These are phyloP conservation scores for Russula olivacea DNA, from an alignment of 768 basidiomycete species.

Conservation along the genomic window DNA sequence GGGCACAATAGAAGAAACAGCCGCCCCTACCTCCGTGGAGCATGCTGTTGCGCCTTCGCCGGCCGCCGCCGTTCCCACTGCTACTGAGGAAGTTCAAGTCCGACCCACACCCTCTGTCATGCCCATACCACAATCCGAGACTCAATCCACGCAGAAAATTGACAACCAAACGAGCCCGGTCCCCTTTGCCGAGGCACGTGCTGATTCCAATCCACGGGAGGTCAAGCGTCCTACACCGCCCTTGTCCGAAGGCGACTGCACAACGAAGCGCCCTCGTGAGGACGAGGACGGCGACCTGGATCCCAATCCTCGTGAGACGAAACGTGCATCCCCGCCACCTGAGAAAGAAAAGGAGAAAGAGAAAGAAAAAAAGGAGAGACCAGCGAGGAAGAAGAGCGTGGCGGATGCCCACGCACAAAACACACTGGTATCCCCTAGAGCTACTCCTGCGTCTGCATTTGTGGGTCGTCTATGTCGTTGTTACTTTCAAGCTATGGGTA, in stretches of 20 bases:
- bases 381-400: conserved; percentile 20
- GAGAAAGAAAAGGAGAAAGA: conserved; percentile 25
- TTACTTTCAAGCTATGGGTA: not conserved
- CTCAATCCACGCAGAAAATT: not conserved
- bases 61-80: not conserved
- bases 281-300: conserved; percentile 17
- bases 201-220: conserved; percentile 51
- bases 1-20: not conserved
- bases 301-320: conserved; percentile 38
- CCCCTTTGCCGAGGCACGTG: conserved; percentile 55
- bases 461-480: conserved; percentile 6
- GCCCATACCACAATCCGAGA: not conserved
- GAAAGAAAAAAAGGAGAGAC: conserved; percentile 11
- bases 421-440: conserved; percentile 10
- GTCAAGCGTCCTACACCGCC: conserved; percentile 57
- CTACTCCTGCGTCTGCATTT: conserved; percentile 20
- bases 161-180: conserved; percentile 33
- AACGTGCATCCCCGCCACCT: conserved; percentile 58
- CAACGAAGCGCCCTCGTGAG: conserved; percentile 19
- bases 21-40: not conserved
- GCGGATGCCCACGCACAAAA: conserved; percentile 5
- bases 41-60: not conserved
- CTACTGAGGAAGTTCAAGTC: not conserved
- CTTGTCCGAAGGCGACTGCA: conserved; percentile 42
- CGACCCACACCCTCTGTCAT: not conserved